Percentiles rank a stretch among this genome's conserved stretches.
phyloP scores from a whole-genome alignment of 805 yeast genomes.

The Lipomyces starkeyi region DNA sequence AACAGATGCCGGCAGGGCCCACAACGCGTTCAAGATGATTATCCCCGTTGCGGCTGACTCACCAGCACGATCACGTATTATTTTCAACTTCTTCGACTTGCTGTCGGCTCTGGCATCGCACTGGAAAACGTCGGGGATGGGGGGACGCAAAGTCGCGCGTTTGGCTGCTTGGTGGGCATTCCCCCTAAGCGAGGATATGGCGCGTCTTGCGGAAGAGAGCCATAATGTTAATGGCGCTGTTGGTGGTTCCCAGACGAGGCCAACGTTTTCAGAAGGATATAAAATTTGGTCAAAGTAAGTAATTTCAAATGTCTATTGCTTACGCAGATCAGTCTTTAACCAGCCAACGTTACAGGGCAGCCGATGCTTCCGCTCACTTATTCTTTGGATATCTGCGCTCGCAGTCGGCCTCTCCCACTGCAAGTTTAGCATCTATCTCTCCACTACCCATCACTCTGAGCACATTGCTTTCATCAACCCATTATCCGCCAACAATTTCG shows the following conservation, averaged over 20 bases:
- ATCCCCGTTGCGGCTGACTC: slow-evolving; percentile 86
- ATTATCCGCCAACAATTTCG: slow-evolving; percentile 28
- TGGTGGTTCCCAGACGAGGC: neutral
- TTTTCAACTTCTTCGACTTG: slow-evolving; percentile 83
- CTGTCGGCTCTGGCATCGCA: slow-evolving; percentile 78
- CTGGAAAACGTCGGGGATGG: slow-evolving; percentile 75
- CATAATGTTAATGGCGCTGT: neutral
- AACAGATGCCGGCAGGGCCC: slow-evolving; percentile 66
- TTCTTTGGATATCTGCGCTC: slow-evolving; percentile 77
- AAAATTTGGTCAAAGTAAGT: slow-evolving; percentile 23
- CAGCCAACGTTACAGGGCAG: slow-evolving; percentile 65
- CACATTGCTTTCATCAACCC: slow-evolving; percentile 28
- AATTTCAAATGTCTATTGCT: neutral
- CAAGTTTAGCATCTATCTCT: slow-evolving; percentile 15
- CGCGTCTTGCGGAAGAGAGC: slow-evolving; percentile 68
- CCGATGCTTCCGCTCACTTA: slow-evolving; percentile 85
- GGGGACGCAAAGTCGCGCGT: slow-evolving; percentile 78
- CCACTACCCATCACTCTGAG: slow-evolving; percentile 26
- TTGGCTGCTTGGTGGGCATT: slow-evolving; percentile 93
- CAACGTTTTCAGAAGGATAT: slow-evolving; percentile 25
- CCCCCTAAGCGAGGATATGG: slow-evolving; percentile 49
- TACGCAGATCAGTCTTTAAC: slow-evolving; percentile 47
- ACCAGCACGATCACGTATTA: slow-evolving; percentile 87
- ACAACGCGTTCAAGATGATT: slow-evolving; percentile 65
- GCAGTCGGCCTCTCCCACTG: slow-evolving; percentile 10